phyloP scores from a whole-genome alignment of 75 land plant species.

The Picea glauca region DNA sequence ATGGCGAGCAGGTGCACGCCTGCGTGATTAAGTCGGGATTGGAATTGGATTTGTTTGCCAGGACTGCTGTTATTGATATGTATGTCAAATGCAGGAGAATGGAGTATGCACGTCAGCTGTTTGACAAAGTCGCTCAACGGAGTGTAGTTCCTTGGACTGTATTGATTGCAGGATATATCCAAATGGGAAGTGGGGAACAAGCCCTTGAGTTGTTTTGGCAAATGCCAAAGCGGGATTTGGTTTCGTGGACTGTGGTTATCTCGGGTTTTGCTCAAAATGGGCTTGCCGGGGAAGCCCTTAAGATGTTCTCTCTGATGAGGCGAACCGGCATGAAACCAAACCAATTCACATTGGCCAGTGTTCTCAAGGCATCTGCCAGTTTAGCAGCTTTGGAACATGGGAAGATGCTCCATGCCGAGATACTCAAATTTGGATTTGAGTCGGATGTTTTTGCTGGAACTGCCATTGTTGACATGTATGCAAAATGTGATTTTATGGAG shows the following conservation, averaged over 20 bases:
- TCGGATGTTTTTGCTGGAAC: conserved; percentile 32
- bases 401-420: conserved; percentile 30
- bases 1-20: conserved; percentile 21
- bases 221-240: conserved; percentile 18
- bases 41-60: conserved; percentile 8
- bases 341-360: conserved; percentile 26
- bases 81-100: conserved; percentile 22
- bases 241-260: conserved; percentile 59
- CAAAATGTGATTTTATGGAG: conserved; percentile 39
- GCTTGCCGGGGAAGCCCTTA: conserved; percentile 31
- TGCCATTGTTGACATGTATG: conserved; percentile 61
- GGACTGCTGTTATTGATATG: conserved; percentile 19
- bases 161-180: conserved; percentile 55
- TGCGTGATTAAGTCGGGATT: conserved; percentile 16
- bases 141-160: conserved; percentile 42
- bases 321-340: conserved; percentile 33
- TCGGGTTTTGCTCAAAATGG: conserved; percentile 45
- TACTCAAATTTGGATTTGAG: conserved; percentile 22
- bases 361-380: conserved; percentile 46
- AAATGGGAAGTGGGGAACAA: conserved; percentile 10
- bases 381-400: conserved; percentile 37
- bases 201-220: conserved; percentile 19
- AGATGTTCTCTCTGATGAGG: conserved; percentile 39
- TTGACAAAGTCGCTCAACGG: conserved; percentile 27
- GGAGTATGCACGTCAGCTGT: conserved; percentile 16